Base-by-base conservation (phyloP, 2,329 filamentous ascomycete genomes). In the Hymenoscyphus scutula region DNA sequence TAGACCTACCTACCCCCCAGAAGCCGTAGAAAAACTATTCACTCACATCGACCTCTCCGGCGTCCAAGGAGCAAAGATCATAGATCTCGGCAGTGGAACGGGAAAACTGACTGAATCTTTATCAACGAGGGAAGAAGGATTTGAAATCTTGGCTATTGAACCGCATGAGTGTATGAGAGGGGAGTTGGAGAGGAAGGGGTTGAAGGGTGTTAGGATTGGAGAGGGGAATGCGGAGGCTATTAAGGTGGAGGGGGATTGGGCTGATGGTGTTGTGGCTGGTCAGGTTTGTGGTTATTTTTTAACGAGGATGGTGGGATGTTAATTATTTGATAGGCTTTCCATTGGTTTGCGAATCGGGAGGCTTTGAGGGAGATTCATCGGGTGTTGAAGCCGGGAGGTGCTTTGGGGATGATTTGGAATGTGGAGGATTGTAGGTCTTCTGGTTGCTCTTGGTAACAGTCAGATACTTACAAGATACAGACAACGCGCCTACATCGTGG, bases 331-430 rank as follows among this genome's bases (percentile, higher is more conserved):
- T 64, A 81, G 79, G 78, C 81, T 13, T 84, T 84, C 70, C 82
- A 84, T 69, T 73, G 70, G 89, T 92, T 92, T 75, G 85, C 88
- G 45, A 89, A 82, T 59, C 76, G 81, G 51, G 80, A 84, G 38
- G 78, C 88, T 0, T 76, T 92, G 30, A 75, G 78, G 54, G 88
- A 91, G 69, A 88, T 92, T n/a, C 81, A 85, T 67, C 82, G 88
- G 55, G 81, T 89, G 0, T 75, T 92, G 56, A 82, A 82, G 69
- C 85, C 85, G 0, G 81, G 81, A 6, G 83, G 82, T 6, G 79
- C 79, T 30, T 78, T 92, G 30, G 89, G 85, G 15, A 74, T 90
- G 73, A 86, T 92, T 59, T 92, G 89, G 89, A 91, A 91, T 69
- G 78, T 88, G 63, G 88, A 91, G 73, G 86, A 89, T 67, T 90